phyloP scores from a whole-genome alignment of 176 grass and related monocot genomes.

The Poa pratensis region DNA sequence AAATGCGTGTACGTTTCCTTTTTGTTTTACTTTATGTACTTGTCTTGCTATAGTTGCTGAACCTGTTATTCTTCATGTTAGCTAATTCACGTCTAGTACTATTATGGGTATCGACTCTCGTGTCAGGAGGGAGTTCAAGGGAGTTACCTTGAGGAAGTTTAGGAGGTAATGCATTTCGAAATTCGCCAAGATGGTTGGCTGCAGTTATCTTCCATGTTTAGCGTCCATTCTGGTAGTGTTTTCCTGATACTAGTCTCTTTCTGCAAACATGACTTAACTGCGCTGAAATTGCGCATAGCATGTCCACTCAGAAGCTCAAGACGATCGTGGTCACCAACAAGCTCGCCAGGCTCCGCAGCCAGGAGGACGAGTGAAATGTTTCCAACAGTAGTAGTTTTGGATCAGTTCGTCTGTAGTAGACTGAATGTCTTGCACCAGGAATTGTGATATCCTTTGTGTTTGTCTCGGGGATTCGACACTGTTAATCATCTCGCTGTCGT shows the following conservation, averaged over 20 bases:
- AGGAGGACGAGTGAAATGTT: slow-evolving; percentile 73
- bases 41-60: slow-evolving; percentile 4
- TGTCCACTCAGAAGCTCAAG: slow-evolving; percentile 82
- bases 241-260: neutral
- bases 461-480: neutral
- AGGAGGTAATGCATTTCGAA: slow-evolving; percentile 34
- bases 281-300: slow-evolving; percentile 72
- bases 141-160: slow-evolving; percentile 60
- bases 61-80: neutral
- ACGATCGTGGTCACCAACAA: slow-evolving; percentile 78
- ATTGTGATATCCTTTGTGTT: neutral
- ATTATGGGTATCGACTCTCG: slow-evolving; percentile 68
- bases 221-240: neutral
- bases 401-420: slow-evolving; percentile 17
- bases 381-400: slow-evolving; percentile 25
- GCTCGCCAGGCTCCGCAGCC: slow-evolving; percentile 83
- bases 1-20: neutral
- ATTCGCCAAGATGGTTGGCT: neutral
- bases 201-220: neutral
- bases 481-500: neutral
- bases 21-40: neutral
- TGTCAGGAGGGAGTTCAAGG: slow-evolving; percentile 79
- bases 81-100: neutral
- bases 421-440: neutral
- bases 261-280: slow-evolving; percentile 68